Conservation (phyloP, 192 early-diverging fungal species). For the Linnemannia hyalina region DNA sequence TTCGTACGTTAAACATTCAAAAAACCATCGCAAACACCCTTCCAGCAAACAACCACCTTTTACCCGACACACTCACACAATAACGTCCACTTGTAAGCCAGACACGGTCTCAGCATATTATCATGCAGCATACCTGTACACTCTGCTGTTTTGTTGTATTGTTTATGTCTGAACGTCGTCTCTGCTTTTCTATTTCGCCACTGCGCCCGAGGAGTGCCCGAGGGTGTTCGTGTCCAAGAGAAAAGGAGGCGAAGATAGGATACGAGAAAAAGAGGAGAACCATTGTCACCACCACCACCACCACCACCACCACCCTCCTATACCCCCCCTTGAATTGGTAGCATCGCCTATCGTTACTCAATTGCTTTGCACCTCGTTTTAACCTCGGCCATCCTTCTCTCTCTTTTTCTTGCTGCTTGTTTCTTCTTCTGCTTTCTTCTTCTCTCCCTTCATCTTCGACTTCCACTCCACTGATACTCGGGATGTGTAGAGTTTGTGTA, state of each 20-base stretch:
- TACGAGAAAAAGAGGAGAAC: neutral
- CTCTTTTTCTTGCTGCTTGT: neutral
- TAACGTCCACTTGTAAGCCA: neutral
- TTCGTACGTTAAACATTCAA: neutral
- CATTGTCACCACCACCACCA: neutral
- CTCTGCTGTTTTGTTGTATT: neutral
- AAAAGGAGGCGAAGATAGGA: neutral
- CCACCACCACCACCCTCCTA: neutral
- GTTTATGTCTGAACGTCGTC: neutral
- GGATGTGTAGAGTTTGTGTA: slow-evolving; percentile 1
- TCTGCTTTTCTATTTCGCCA: neutral
- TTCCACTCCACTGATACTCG: neutral
- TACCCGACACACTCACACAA: neutral
- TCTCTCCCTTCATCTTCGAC: neutral
- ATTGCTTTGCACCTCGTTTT: neutral
- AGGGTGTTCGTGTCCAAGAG: neutral
- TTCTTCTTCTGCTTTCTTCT: neutral
- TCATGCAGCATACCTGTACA: neutral
- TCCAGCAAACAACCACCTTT: neutral
- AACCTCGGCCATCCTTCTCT: neutral
- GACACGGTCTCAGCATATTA: neutral
- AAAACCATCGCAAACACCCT: neutral
- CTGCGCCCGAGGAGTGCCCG: neutral
- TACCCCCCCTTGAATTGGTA: neutral
- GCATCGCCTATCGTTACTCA: neutral